Evolutionary conservation across 768 basidiomycete species (phyloP), one percentile per base, ranked within the genome.

Genomic region (Lactarius hengduanensis): DNA sequence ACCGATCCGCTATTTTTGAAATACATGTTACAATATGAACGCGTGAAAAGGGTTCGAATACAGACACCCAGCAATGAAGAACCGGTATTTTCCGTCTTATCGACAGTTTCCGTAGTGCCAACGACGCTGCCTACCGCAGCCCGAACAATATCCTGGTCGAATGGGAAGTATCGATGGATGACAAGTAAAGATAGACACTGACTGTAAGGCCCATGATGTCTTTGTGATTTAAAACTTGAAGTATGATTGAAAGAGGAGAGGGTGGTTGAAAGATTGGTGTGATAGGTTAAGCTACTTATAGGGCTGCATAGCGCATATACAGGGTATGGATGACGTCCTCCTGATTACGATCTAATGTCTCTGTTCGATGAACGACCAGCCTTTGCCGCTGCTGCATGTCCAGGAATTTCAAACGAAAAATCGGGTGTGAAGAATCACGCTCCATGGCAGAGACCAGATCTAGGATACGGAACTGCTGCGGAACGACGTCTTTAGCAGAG

Each of bases 201-300:
- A 66, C 65, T 47, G 22, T 61, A 16, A 57, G 20, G 43, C 28
- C 20, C 3, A 56, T 1, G 61, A 62, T 66, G 15, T 62, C 45
- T 30, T 30, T 57, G 22, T 61, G 45, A 28, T 26, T 10, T 18
- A 38, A 30, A 20, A n/a, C 4, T 55, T 36, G 32, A 55, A 55
- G 57, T 55, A 13, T 26, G 26, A 32, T 7, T 32, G 40, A 26
- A 26, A n/a, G n/a, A 54, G 40, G 18, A 28, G 18, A n/a, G 28
- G 18, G 60, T 32, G 4, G 41, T 18, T 20, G 18, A 43, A 43
- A 20, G 18, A 32, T 41, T 13, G 26, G 65, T 30, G 30, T 3
- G 32, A 47, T 8, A 6, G 30, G 56, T 50, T 32, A n/a, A 40
- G 55, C 54, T 57, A 50, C 2, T 67, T 67, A 63, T 67, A 67